A percentile compares a stretch with the other conserved stretches of the same genome.
These are phyloP conservation scores for Cenococcum geophilum DNA, from an alignment of 495 filamentous ascomycete species.

Conservation along the genomic window DNA sequence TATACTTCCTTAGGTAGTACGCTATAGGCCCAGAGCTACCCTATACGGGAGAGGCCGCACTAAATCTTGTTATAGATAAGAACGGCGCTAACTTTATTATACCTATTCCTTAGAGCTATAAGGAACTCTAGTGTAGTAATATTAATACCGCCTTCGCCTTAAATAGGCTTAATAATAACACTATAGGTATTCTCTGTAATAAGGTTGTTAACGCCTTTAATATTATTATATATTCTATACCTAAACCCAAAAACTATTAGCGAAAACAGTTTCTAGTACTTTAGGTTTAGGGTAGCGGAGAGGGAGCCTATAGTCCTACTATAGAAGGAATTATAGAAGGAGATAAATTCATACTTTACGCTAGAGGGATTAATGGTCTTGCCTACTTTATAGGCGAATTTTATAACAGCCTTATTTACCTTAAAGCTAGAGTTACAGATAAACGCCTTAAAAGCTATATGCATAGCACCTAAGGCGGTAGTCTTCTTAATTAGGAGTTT, in stretches of 20 bases:
- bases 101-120: constrained; percentile 65
- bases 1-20: constrained; percentile 69
- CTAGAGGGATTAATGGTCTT: constrained; percentile 65
- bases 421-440: constrained; percentile 92
- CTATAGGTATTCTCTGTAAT: constrained; percentile 82
- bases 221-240: constrained; percentile 80
- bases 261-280: constrained; percentile 91
- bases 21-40: constrained; percentile 80
- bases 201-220: constrained; percentile 58
- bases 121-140: constrained; percentile 79
- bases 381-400: constrained; percentile 89
- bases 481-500: constrained; percentile 79
- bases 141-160: constrained; percentile 91
- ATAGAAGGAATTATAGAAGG: constrained; percentile 88
- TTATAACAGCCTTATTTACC: constrained; percentile 96
- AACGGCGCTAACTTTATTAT: constrained; percentile 79
- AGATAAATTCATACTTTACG: constrained; percentile 74
- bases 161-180: constrained; percentile 96
- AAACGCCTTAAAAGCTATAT: constrained; percentile 73
- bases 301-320: constrained; percentile 90
- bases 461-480: constrained; percentile 66
- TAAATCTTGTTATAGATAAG: constrained; percentile 97
- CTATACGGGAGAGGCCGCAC: constrained; percentile 82
- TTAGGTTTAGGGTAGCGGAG: constrained; percentile 91
- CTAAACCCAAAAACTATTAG: constrained; percentile 93